Evolutionary conservation across 2,329 filamentous ascomycete species (phyloP).

Genomic region (Botrytis byssoidea): DNA sequence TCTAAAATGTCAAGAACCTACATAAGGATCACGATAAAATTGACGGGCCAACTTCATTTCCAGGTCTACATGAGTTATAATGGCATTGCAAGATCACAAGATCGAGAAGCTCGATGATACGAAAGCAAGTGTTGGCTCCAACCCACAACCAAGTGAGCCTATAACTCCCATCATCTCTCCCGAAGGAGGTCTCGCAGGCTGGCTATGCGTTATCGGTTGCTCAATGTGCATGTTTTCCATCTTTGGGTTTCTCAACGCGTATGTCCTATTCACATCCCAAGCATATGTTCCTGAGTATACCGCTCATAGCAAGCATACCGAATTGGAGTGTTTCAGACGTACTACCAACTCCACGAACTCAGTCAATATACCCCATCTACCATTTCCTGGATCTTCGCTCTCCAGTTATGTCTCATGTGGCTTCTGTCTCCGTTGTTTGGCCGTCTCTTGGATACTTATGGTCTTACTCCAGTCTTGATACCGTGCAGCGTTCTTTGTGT

Average conservation of each 20-base stretch:
- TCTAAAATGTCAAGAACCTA: not conserved
- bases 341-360: conserved; percentile 13
- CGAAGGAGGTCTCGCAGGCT: not conserved
- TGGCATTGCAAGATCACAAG: not conserved
- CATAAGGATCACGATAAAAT: not conserved
- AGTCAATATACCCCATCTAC: conserved; percentile 12
- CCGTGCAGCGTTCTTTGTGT: conserved; percentile 55
- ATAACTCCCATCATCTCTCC: not conserved
- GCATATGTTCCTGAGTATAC: too few relatives aligned
- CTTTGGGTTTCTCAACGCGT: conserved; percentile 14
- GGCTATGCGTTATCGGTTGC: not conserved
- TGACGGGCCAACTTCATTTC: too few relatives aligned
- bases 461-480: conserved; percentile 55
- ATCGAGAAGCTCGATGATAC: not conserved
- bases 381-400: conserved; percentile 17
- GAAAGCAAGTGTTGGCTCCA: not conserved
- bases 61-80: not conserved
- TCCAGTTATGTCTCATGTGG: conserved; percentile 23
- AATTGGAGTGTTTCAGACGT: conserved; percentile 22
- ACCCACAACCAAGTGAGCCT: not conserved
- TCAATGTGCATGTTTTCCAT: conserved; percentile 6
- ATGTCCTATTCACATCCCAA: not conserved
- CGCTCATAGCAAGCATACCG: not conserved
- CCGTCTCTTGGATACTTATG: conserved; percentile 60
- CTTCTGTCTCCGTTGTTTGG: conserved; percentile 59